Evolutionary conservation across 805 yeast species (phyloP).

Genomic region (Barnettozyma salicaria): DNA sequence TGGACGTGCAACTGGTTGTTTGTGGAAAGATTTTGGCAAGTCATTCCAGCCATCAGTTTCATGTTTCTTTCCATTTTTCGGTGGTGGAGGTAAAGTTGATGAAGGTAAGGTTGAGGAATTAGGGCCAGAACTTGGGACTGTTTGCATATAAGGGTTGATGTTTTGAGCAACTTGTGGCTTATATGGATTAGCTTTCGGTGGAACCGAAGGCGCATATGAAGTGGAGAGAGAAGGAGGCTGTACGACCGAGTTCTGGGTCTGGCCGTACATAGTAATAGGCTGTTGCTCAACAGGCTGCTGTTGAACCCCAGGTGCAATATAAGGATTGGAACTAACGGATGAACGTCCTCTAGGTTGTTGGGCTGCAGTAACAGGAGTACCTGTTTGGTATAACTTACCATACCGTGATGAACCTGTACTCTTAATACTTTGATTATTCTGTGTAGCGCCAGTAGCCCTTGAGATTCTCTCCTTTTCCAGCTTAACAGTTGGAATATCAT

Average conservation of each 20-base stretch:
- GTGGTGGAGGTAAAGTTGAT: constrained; percentile 26
- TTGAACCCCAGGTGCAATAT: constrained; percentile 3
- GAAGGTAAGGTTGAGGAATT: constrained; percentile 16
- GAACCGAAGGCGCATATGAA: constrained; percentile 13
- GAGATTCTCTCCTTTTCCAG: constrained; percentile 74
- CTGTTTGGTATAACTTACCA: constrained; percentile 16
- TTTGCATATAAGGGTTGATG: constrained; percentile 24
- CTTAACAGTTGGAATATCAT: constrained; percentile 61
- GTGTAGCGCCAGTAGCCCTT: constrained; percentile 50
- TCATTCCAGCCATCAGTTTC: constrained; percentile 72
- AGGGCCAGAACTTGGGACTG: constrained; percentile 27
- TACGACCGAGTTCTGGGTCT: constrained; percentile 2
- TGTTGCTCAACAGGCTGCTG: constrained; percentile 9
- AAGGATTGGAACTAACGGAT: constrained; percentile 8
- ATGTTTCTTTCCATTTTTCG: constrained; percentile 28
- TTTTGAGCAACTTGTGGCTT: constrained; percentile 20
- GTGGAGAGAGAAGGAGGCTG: constrained; percentile 9
- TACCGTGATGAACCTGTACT: constrained; percentile 15
- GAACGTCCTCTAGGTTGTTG: constrained; percentile 10
- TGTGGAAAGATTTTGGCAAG: constrained; percentile 49
- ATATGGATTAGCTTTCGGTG: constrained; percentile 18
- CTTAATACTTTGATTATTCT: no score
- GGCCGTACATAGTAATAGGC: no score
- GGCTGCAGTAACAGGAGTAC: constrained; percentile 9
- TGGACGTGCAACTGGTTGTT: constrained; percentile 32